Evolutionary conservation across 2,329 filamentous ascomycete genomes (phyloP), one percentile per base, ranked within the genome.

Genomic region (Colletotrichum tropicale): DNA sequence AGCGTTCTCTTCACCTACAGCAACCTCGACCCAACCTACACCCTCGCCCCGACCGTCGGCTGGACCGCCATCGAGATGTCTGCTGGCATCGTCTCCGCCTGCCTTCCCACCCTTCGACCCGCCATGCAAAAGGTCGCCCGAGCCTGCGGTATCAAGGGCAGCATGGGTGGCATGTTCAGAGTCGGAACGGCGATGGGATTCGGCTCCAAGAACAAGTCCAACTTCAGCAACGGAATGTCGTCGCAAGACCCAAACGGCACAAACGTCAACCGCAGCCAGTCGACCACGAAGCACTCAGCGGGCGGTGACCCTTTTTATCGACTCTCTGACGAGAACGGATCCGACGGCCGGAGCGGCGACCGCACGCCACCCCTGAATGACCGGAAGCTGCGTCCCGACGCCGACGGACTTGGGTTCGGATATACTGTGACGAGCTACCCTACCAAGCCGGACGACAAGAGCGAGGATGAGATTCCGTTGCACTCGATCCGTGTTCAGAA

Each of bases 31-130:
- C 85, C 86, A 5, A 83, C 84, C n/a, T 89, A 88, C 79, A 87
- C 87, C 0, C 82, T 89, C 10, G 86, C 87, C 0, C 85, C 84
- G 1, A 85, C 86, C 0, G 84, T 86, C 6, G 86, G 85, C 69
- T 90, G 88, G 88, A 87, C 87, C 8, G 83, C 83, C 6, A 86
- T 89, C 75, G 88, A 90, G 78, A 86, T 87, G 80, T 83, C 87
- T 0, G 85, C 86, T 0, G 89, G 88, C 66, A 89, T 91, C 77
- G 83, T 89, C 58, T 89, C 88, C 0, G 89, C 89, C 8, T 90
- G 88, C 76, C 86, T 90, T 0, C 89, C 89, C 0, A 89, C 89
- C 1, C 82, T 91, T 52, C 85, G 88, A 8, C 88, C 88, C 4
- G 83, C 88, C 16, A 77, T 89, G 36, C 81, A 83, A 5, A 21